Evolutionary conservation across 768 basidiomycete species (phyloP).

Genomic region (Rhodotorula diobovata): DNA sequence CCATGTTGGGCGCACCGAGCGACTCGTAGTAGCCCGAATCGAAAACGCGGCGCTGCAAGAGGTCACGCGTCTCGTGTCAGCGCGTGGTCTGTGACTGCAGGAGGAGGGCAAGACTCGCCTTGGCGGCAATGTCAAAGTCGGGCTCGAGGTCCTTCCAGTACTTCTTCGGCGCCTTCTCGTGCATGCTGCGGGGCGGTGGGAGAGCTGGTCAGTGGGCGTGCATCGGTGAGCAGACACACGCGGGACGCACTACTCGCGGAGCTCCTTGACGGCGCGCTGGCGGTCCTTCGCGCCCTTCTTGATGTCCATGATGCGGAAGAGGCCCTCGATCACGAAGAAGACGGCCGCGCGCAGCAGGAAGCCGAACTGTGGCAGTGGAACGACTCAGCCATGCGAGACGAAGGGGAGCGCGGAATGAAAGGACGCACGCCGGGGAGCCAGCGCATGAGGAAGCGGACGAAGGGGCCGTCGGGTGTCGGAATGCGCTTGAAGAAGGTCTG

Average conservation of each 20-base stretch:
- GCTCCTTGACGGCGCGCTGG: conserved; percentile 1
- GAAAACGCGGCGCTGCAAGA: conserved; percentile 40
- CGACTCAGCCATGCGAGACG: neutral
- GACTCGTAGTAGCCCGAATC: conserved; percentile 39
- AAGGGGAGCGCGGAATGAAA: neutral
- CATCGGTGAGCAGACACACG: neutral
- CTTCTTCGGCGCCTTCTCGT: conserved; percentile 34
- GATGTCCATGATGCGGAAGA: conserved; percentile 21
- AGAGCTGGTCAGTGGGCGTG: neutral
- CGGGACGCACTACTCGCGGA: conserved; percentile 22
- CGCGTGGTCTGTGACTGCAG: no score
- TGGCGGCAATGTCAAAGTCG: conserved; percentile 41
- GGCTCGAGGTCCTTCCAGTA: conserved; percentile 41
- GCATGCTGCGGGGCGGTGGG: conserved; percentile 9
- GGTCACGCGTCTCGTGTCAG: neutral
- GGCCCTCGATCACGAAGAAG: conserved; percentile 17
- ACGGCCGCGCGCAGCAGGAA: conserved; percentile 17
- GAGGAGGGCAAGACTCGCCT: conserved; percentile 8
- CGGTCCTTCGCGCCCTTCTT: conserved; percentile 21
- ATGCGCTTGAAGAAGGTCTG: conserved; percentile 36
- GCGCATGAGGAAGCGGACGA: conserved; percentile 12
- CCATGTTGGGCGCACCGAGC: conserved; percentile 34
- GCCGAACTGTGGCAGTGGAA: conserved; percentile 4
- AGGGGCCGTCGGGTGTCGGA: conserved; percentile 3
- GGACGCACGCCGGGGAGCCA: conserved; percentile 25